Base-by-base conservation (phyloP, 2,329 filamentous ascomycete genomes). In the Curvularia hawaiiensis region DNA sequence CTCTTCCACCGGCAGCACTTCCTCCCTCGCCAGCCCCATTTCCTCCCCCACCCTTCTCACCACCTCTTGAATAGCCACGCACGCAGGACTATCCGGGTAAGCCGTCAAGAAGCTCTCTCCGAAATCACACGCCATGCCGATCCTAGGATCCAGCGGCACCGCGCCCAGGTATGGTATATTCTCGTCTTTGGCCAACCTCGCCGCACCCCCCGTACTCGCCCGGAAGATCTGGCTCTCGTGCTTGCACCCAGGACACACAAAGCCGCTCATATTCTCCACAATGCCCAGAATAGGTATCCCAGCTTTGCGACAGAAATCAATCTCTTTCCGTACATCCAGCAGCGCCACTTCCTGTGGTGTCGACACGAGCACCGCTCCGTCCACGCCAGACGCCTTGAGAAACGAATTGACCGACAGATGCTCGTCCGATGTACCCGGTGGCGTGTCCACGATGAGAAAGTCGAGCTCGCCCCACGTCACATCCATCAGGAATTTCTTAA, bases 211-310 rank as follows among this genome's bases (percentile, higher is more conserved):
- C 0, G 95, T 99, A 10, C 91, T 96, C 11, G 95, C 88, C 66
- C 87, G 85, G 80, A 99, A 99, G 49, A 99, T 97, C 75, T 96
- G 87, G 69, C 82, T 85, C 68, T 86, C 82, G 54, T 92, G 88
- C 53, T 87, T 90, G 78, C 95, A 99, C 55, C 91, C 94, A 10
- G 93, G 93, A 73, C 95, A 99, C 52, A 99, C 93, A 68, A 98
- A 99, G 3, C 92, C 92, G 57, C 89, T 91, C 95, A 99, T 99
- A 73, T 99, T 99, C 81, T 99, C 95, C 16, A 97, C 95, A 40
- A 99, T 82, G 0, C 95, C 95, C 3, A 99, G 77, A 7, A 99
- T 86, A 47, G 83, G 85, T 65, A 99, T 98, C 4, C 91, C 92
- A 0, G 95, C 95, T 79, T 99, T 99, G 57, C 88, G 84, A 78